Conservation (phyloP, 495 filamentous ascomycete genomes). For the Tetracladium setigerum region DNA sequence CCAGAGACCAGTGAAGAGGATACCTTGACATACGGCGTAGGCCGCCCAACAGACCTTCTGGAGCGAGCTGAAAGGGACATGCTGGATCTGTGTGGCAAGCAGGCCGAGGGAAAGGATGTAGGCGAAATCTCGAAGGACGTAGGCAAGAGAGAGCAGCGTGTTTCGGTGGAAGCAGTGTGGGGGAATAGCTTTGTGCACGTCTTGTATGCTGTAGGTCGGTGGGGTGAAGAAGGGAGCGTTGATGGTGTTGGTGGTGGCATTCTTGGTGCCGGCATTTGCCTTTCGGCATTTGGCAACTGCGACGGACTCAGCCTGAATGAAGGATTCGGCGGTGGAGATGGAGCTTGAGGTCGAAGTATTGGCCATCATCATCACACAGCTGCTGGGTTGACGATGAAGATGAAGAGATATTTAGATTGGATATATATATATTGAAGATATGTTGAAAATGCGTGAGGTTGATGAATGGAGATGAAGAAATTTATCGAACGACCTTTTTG, state of each 20-base stretch:
- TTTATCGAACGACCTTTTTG: too few relatives aligned
- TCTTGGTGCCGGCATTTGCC: too few relatives aligned
- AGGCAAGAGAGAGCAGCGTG: slow-evolving; percentile 41
- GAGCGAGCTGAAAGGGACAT: slow-evolving; percentile 34
- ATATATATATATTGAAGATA: too few relatives aligned
- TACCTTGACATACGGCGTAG: slow-evolving; percentile 56
- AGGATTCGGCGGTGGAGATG: too few relatives aligned
- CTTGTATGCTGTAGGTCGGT: slow-evolving; percentile 53
- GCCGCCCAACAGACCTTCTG: slow-evolving; percentile 39
- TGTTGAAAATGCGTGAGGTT: too few relatives aligned
- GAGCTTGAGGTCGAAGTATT: too few relatives aligned
- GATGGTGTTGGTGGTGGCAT: slow-evolving; percentile 23
- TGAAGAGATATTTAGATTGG: too few relatives aligned
- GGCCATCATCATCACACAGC: too few relatives aligned
- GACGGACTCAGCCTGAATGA: too few relatives aligned
- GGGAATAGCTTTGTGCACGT: slow-evolving; percentile 59
- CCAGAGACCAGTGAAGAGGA: slow-evolving; percentile 61
- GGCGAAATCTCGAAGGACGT: slow-evolving; percentile 50
- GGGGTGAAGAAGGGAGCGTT: slow-evolving; percentile 45
- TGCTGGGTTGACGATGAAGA: too few relatives aligned
- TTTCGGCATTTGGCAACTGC: too few relatives aligned
- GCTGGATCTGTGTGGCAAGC: slow-evolving; percentile 38
- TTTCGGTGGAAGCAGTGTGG: slow-evolving; percentile 58
- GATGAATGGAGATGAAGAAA: too few relatives aligned
- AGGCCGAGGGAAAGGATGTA: slow-evolving; percentile 42